These are phyloP conservation scores for Penicillium tannophilum DNA, from an alignment of 495 filamentous ascomycete genomes.

Conservation along the genomic window DNA sequence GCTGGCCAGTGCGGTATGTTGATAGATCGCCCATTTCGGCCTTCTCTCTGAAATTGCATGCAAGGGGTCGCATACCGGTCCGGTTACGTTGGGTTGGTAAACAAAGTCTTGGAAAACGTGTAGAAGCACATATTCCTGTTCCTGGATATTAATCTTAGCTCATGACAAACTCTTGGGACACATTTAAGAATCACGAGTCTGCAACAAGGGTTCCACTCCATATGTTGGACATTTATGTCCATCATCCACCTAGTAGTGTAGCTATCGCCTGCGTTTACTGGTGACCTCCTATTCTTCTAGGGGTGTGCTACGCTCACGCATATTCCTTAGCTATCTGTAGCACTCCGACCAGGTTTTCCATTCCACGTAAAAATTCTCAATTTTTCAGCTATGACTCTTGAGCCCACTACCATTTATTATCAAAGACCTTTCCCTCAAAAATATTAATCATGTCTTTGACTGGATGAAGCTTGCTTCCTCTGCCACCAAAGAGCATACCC, in stretches of 20 bases:
- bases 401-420: constrained; percentile 54
- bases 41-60: constrained; percentile 1
- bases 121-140: not conserved
- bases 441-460: constrained; percentile 53
- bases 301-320: no score
- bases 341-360: no score
- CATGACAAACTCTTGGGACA: not conserved
- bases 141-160: not conserved
- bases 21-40: constrained; percentile 11
- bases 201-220: not conserved
- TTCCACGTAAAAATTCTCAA: no score
- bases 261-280: no score
- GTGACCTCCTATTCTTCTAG: no score
- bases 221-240: not conserved
- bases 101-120: constrained; percentile 11
- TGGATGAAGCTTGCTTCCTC: constrained; percentile 42
- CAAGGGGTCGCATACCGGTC: constrained; percentile 27
- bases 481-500: constrained; percentile 51
- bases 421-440: constrained; percentile 44
- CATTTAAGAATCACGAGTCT: not conserved
- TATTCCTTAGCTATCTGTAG: no score
- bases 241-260: no score
- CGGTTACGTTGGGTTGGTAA: constrained; percentile 7
- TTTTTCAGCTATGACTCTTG: no score
- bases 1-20: constrained; percentile 20